Percentiles rank a stretch among this genome's conserved stretches.
phyloP scores from a whole-genome alignment of 1,139 yeast genomes.

The Geotrichum candidum region DNA sequence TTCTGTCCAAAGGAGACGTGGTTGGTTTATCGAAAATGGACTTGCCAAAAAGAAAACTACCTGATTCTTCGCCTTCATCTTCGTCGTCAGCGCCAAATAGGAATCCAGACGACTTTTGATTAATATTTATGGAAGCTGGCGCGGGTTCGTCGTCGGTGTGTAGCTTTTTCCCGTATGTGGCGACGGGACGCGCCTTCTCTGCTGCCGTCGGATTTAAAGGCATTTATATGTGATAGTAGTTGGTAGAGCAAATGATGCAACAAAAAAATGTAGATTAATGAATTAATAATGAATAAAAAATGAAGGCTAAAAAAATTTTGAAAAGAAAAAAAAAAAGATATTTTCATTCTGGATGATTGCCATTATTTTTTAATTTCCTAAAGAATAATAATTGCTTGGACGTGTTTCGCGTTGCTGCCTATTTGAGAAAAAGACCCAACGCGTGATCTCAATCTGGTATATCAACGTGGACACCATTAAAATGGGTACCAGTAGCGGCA shows the following conservation, averaged over 20 bases:
- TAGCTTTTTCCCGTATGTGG: constrained; percentile 4
- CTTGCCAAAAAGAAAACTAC: background rate
- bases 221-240: background rate
- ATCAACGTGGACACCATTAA: background rate
- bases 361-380: background rate
- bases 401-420: background rate
- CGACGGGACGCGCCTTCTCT: constrained; percentile 2
- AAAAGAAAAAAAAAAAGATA: constrained; percentile 9
- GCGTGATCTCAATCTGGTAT: background rate
- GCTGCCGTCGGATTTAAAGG: background rate
- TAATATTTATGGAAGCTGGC: background rate
- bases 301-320: background rate
- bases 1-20: background rate
- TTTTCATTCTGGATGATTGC: background rate
- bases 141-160: background rate
- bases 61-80: constrained; percentile 10
- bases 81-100: background rate
- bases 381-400: background rate
- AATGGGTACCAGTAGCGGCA: background rate
- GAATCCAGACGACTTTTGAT: background rate
- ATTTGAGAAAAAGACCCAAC: background rate
- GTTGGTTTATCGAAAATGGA: constrained; percentile 1
- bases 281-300: constrained; percentile 7
- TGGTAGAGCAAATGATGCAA: background rate
- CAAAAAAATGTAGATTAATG: background rate